A percentile compares a stretch with the other conserved stretches of the same genome.
Evolutionary conservation across 2,329 filamentous ascomycete genomes (phyloP).

Genomic region (Massarina eburnea): DNA sequence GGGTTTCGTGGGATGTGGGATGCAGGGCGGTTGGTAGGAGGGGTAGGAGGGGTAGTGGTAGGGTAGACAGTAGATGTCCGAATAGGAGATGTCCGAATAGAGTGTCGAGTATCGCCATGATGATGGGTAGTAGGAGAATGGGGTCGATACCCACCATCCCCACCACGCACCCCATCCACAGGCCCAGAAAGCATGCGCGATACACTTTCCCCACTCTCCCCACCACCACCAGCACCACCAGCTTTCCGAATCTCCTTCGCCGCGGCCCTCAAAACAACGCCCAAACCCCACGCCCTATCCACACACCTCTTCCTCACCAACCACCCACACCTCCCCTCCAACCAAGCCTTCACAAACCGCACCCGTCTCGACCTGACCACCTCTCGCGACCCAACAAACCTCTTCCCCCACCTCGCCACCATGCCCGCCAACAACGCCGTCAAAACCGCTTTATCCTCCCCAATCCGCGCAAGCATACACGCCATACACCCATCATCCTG

Average conservation of each 20-base stretch:
- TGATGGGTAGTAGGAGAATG: too few species aligned
- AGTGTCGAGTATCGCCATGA: too few species aligned
- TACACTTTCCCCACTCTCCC: too few species aligned
- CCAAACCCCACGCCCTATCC: background rate
- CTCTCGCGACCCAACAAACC: background rate
- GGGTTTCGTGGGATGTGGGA: too few species aligned
- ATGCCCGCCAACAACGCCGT: constrained; percentile 30
- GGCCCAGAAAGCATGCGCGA: too few species aligned
- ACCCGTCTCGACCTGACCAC: background rate
- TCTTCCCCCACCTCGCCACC: constrained; percentile 12
- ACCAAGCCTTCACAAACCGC: constrained; percentile 1
- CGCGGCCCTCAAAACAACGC: background rate
- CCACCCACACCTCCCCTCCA: background rate
- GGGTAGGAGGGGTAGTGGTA: background rate
- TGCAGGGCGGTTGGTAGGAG: too few species aligned
- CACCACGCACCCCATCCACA: too few species aligned
- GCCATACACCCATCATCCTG: constrained; percentile 28
- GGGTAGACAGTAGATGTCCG: too few species aligned
- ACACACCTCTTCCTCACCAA: background rate
- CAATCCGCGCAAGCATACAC: constrained; percentile 35
- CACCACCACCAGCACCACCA: too few species aligned
- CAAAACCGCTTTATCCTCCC: constrained; percentile 22
- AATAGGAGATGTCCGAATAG: too few species aligned
- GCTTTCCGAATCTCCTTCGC: too few species aligned
- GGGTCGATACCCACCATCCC: too few species aligned